Evolutionary conservation across 2,329 filamentous ascomycete genomes (phyloP).

Genomic region (Didymella sp.): DNA sequence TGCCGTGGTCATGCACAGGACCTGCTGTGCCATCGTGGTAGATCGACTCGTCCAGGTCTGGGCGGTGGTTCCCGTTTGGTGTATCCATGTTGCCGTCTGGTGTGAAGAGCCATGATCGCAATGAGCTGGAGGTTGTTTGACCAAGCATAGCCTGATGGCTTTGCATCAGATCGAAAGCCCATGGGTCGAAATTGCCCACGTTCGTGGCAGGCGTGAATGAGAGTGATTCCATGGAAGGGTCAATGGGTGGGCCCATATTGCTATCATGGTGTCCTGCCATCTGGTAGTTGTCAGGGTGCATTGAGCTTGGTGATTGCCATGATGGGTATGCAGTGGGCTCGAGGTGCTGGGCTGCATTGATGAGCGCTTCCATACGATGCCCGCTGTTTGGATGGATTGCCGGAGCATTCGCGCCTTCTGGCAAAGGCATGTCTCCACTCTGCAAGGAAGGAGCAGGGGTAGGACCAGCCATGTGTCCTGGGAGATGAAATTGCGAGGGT

Average conservation of each 20-base stretch:
- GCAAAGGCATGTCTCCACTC: constrained; percentile 12
- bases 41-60: constrained; percentile 42
- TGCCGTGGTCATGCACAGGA: constrained; percentile 36
- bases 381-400: constrained; percentile 30
- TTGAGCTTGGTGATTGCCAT: constrained; percentile 39
- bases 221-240: constrained; percentile 48
- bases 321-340: constrained; percentile 43
- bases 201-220: constrained; percentile 46
- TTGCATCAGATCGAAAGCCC: constrained; percentile 49
- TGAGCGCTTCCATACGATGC: constrained; percentile 47
- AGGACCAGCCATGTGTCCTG: constrained; percentile 13
- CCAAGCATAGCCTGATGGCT: constrained; percentile 47
- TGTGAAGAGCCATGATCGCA: constrained; percentile 50
- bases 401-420: constrained; percentile 6
- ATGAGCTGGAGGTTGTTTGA: constrained; percentile 45
- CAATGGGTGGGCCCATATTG: constrained; percentile 46
- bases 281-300: constrained; percentile 30
- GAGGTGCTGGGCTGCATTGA: constrained; percentile 49
- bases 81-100: constrained; percentile 40
- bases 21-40: constrained; percentile 38
- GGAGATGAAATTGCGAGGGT: constrained; percentile 21
- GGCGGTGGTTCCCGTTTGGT: constrained; percentile 37
- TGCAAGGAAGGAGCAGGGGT: constrained; percentile 18
- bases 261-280: constrained; percentile 39
- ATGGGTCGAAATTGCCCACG: constrained; percentile 47